phyloP scores from a whole-genome alignment of 2,329 filamentous ascomycete species.

The Colletotrichum truncatum region DNA sequence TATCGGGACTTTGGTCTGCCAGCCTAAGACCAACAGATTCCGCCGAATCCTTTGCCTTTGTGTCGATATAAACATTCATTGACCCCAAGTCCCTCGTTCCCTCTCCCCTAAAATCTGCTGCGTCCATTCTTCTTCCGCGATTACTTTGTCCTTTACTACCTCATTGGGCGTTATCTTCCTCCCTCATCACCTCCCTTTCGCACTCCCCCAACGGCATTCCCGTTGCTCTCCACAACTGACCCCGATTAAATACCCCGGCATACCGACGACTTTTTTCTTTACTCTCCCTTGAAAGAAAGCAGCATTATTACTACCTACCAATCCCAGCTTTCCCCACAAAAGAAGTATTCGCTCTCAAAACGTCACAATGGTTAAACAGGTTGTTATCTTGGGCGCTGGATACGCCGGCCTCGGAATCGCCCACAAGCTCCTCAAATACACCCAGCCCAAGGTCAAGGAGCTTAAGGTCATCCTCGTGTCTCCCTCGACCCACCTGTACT shows the following conservation, averaged over 20 bases:
- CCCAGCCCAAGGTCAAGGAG: conserved; percentile 41
- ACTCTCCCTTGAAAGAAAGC: neutral
- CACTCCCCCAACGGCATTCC: conserved; percentile 28
- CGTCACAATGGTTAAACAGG: conserved; percentile 33
- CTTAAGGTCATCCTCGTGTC: conserved; percentile 56
- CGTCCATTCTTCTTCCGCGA: neutral
- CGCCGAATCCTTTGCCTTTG: conserved; percentile 3
- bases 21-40: neutral
- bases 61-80: conserved; percentile 14
- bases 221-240: neutral
- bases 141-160: neutral
- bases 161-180: neutral
- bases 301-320: neutral
- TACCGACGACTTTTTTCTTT: neutral
- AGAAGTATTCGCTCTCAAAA: neutral
- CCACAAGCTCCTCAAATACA: conserved; percentile 59
- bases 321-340: neutral
- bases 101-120: neutral
- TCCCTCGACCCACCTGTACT: conserved; percentile 59
- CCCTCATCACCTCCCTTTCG: neutral
- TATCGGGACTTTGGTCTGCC: neutral
- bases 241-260: neutral
- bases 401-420: conserved; percentile 55
- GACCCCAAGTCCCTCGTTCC: neutral
- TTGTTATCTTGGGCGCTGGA: conserved; percentile 62